Evolutionary conservation across 495 filamentous ascomycete genomes (phyloP), one percentile per base, ranked within the genome.

Genomic region (Aspergillus bridgeri): DNA sequence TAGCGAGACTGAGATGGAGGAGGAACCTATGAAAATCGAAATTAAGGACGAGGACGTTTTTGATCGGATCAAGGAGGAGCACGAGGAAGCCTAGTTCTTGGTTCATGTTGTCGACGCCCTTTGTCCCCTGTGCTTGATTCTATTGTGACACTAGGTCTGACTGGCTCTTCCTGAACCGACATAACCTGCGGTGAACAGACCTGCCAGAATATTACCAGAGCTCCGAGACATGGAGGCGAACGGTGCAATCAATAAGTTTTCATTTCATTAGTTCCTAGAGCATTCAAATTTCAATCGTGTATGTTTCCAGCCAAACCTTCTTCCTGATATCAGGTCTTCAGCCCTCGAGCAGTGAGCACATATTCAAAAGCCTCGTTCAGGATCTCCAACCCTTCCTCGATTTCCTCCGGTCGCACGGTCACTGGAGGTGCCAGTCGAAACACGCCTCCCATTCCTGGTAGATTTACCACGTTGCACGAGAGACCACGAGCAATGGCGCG

Each of bases 361-460:
- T 55, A 44, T 3, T 17, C 57, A 61, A 83, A 79, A 11, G 79
- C 77, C 56, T 73, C 60, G 57, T 82, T 79, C 52, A 83, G 54
- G 50, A 82, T 71, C 24, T 25, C 51, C 53, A 84, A 54, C 20
- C 77, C 81, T 48, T 75, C 66, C 9, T 74, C 69, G 38, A 86
- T 67, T 64, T 85, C 72, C 45, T 80, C 69, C 7, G 75, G 69
- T 0, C 74, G 71, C 1, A 83, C 74, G 0, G 80, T 85, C 17
- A 85, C 76, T 0, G 83, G 81, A 15, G 83, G 83, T 7, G 82
- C 83, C 45, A 86, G 73, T 19, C 83, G 66, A 53, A 84, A 82
- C 0, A 79, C 71, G 20, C 81, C 82, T 2, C 78, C 72, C 64
- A 85, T 79, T n/a, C 73, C 76, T 1, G 69, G 69, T 23, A 79